phyloP scores from a whole-genome alignment of 352 stramenopile genomes.

The Globisporangium echinulatum region DNA sequence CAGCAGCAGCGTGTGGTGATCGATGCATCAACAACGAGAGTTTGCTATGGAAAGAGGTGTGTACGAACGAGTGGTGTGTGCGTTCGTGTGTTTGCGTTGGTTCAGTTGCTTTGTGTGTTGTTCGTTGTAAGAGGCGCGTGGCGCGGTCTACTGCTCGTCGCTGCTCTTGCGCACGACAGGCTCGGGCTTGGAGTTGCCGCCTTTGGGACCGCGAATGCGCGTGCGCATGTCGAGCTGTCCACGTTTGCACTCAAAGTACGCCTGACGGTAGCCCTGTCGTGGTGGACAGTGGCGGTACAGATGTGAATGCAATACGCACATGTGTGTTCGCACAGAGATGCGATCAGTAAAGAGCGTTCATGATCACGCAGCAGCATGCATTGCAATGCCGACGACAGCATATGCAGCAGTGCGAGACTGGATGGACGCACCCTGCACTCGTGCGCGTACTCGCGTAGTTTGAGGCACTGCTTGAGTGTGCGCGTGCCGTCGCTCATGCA shows the following conservation, averaged over 20 bases:
- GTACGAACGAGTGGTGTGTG: too few relatives aligned
- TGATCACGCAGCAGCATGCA: neutral
- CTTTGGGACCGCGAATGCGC: constrained; percentile 71
- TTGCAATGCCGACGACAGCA: too few relatives aligned
- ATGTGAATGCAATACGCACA: too few relatives aligned
- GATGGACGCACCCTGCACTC: constrained; percentile 53
- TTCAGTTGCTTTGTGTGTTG: neutral
- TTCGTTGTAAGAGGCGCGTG: neutral
- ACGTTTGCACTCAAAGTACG: constrained; percentile 85
- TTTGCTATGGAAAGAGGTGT: too few relatives aligned
- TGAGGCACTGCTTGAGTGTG: constrained; percentile 75
- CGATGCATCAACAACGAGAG: too few relatives aligned
- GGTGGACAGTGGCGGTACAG: neutral
- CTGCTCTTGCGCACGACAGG: constrained; percentile 11
- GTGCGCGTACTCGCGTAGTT: constrained; percentile 51
- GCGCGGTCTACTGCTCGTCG: neutral
- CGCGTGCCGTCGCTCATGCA: constrained; percentile 73
- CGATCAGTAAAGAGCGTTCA: neutral
- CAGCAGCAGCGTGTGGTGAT: too few relatives aligned
- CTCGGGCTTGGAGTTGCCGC: constrained; percentile 45
- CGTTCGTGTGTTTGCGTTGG: neutral
- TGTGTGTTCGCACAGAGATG: too few relatives aligned
- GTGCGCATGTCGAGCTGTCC: constrained; percentile 82
- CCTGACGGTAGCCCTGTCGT: constrained; percentile 55
- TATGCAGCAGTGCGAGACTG: too few relatives aligned